Evolutionary conservation across 1,284 basidiomycete species (phyloP).

Genomic region (Volvariella volvacea): DNA sequence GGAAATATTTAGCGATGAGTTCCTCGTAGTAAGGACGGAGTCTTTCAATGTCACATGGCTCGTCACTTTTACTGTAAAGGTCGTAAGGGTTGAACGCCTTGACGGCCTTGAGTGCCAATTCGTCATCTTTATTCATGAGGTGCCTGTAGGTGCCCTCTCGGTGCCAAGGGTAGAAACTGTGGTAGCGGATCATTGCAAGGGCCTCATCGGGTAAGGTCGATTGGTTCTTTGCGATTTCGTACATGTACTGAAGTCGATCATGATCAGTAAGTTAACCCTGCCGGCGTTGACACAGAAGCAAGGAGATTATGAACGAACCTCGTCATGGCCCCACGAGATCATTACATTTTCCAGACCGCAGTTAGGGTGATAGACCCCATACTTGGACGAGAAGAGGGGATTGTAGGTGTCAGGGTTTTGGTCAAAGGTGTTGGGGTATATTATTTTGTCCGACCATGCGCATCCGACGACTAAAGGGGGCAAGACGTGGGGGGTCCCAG

Average conservation of each 20-base stretch:
- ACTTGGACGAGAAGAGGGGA: constrained; percentile 69
- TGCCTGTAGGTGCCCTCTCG: constrained; percentile 78
- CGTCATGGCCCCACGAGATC: constrained; percentile 89
- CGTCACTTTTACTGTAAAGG: constrained; percentile 84
- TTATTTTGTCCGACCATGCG: constrained; percentile 76
- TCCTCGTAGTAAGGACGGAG: constrained; percentile 79
- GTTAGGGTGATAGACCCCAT: constrained; percentile 77
- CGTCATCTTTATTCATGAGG: constrained; percentile 67
- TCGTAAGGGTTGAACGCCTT: constrained; percentile 86
- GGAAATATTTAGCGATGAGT: constrained; percentile 84
- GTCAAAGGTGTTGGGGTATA: constrained; percentile 81
- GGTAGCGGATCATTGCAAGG: constrained; percentile 89
- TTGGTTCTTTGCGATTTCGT: constrained; percentile 72
- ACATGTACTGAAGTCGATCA: constrained; percentile 52
- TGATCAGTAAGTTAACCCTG: constrained; percentile 9
- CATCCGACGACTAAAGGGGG: constrained; percentile 64
- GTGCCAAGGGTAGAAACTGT: constrained; percentile 96
- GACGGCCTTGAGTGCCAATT: constrained; percentile 57
- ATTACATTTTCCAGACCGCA: constrained; percentile 90
- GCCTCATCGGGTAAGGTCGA: constrained; percentile 77
- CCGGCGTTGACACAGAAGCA: constrained; percentile 9
- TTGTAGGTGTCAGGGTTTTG: constrained; percentile 74
- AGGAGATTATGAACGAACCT: constrained; percentile 37
- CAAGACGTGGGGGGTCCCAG: constrained; percentile 7
- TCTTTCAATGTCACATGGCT: constrained; percentile 52